These are phyloP conservation scores for Elsinoe fawcettii DNA, from an alignment of 2,329 filamentous ascomycete genomes.

Conservation along the genomic window DNA sequence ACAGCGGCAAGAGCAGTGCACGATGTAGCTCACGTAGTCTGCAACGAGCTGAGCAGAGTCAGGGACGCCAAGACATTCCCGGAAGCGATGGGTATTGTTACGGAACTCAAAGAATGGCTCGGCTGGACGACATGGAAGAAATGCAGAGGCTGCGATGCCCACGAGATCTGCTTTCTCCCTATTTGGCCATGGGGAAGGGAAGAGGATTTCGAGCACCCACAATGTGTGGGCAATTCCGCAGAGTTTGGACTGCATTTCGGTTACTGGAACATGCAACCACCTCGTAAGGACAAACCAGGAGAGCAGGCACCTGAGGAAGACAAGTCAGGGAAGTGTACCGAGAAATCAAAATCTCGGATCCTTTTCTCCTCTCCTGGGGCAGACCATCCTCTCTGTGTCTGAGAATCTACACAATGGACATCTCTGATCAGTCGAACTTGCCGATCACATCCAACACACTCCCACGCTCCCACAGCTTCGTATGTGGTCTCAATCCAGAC, in stretches of 20 bases:
- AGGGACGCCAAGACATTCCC: constrained; percentile 15
- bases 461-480: constrained; percentile 10
- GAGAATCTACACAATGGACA: not conserved
- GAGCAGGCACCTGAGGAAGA: no score
- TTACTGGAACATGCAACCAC: constrained; percentile 21
- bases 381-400: no score
- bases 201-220: constrained; percentile 47
- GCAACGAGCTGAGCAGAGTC: constrained; percentile 28
- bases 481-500: not conserved
- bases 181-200: constrained; percentile 54
- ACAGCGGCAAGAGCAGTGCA: constrained; percentile 28
- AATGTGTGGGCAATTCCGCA: constrained; percentile 30
- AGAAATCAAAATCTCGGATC: not conserved
- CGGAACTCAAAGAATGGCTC: constrained; percentile 42
- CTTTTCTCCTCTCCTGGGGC: not conserved
- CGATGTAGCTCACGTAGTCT: constrained; percentile 28
- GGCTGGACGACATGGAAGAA: constrained; percentile 55
- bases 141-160: constrained; percentile 45
- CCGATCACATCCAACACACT: not conserved
- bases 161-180: constrained; percentile 54
- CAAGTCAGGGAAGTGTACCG: not conserved
- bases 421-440: not conserved
- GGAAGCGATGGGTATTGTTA: constrained; percentile 29
- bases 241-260: constrained; percentile 21
- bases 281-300: not conserved